Base-by-base conservation (phyloP, 2,329 filamentous ascomycete species). In the Cladosporium velox region DNA sequence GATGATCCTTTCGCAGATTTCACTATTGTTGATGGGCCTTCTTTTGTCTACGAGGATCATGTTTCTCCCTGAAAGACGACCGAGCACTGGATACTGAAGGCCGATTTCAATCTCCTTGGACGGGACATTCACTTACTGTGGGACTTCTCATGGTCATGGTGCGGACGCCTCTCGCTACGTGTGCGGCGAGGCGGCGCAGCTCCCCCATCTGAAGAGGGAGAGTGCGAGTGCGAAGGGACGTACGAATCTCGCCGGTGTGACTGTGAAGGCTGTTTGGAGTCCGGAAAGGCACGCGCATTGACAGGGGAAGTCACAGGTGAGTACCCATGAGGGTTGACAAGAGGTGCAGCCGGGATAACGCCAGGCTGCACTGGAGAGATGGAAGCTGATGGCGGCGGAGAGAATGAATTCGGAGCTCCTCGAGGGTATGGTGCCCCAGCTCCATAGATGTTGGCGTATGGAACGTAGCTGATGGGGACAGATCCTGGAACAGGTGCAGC, bases 391-490 rank as follows among this genome's bases (percentile, higher is more conserved):
- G 73, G 70, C 51, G 70, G 69, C 7, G 67, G 66, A 38, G 65
- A 69, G 32, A 54, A 65, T 30, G 38, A 30, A 47, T 59, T 28
- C 4, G 32, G 26, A n/a, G 34, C 26, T 24, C n/a, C 49, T 59
- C 57, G 57, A 11, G 28, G 26, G 15, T 66, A 61, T 14, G 55
- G 12, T 44, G 41, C 47, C 26, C 44, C 32, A 32, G 58, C 18
- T 44, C 72, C 74, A 64, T 78, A 78, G 60, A 78, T 72, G 65
- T 77, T 65, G 28, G 75, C 70, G 55, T 78, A 78, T 8, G 76
- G 76, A 2, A 77, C 72, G 57, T 78, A 78, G 54, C 73, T 71
- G 44, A 34, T 32, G 5, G 47, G 30, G 18, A 57, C 26, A 15
- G 61, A 52, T 54, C 54, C 32, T 14, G 57, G 35, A 8, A 44